Evolutionary conservation across 768 basidiomycete species (phyloP).

Genomic region (Sporobolomyces phaffii): DNA sequence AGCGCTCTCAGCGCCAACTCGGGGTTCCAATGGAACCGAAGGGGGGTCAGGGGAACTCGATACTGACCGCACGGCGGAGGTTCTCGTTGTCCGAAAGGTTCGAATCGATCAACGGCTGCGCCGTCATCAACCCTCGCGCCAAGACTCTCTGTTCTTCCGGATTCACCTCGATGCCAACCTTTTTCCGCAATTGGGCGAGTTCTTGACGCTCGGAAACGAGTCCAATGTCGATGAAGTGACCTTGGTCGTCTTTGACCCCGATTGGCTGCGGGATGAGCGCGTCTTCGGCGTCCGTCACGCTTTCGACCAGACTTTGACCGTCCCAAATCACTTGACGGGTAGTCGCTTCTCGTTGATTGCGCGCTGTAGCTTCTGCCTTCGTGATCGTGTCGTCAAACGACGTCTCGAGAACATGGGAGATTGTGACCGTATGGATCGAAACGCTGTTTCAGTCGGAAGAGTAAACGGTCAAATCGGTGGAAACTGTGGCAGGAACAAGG

Average conservation of each 20-base stretch:
- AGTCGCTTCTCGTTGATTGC: conserved; percentile 60
- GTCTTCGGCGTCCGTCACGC: conserved; percentile 14
- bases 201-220: not conserved
- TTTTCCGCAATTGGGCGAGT: conserved; percentile 1
- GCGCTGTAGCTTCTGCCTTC: conserved; percentile 8
- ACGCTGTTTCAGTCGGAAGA: too few relatives aligned
- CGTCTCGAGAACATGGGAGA: conserved; percentile 58
- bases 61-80: conserved; percentile 22
- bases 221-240: not conserved
- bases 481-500: too few relatives aligned
- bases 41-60: not conserved
- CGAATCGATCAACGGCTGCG: conserved; percentile 9
- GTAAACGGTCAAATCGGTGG: too few relatives aligned
- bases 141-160: not conserved
- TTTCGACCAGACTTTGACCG: conserved; percentile 21
- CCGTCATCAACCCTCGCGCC: conserved; percentile 1
- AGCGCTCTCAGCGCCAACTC: not conserved
- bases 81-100: conserved; percentile 29
- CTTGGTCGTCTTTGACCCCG: conserved; percentile 2
- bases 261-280: conserved; percentile 11
- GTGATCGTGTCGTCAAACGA: conserved; percentile 51
- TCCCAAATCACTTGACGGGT: conserved; percentile 33
- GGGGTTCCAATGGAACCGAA: not conserved
- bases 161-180: conserved; percentile 12
- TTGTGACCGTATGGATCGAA: conserved; percentile 43